Evolutionary conservation across 257 asterid species (phyloP), one percentile per base, ranked within the genome.

Genomic region (Nicotiana undulata): DNA sequence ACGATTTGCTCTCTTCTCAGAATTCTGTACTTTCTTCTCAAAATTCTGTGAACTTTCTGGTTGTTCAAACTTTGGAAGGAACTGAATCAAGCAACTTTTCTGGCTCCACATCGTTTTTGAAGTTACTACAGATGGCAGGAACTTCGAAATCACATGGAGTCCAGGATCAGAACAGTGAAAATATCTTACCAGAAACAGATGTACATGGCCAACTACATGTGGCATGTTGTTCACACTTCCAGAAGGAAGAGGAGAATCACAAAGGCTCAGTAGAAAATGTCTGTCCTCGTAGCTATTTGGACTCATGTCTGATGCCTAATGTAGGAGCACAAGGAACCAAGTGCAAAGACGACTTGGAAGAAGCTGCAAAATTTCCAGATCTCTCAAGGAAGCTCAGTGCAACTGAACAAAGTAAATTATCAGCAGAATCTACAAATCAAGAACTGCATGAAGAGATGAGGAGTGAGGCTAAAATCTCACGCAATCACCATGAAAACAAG

Each of bases 1-100:
- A 90, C 79, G 91, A 90, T 28, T 77, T 91, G 34, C 83, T 90
- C 82, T 92, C 92, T 75, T 93, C 96, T 81, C 94, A 93, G 76
- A 89, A 85, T 81, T 88, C 90, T 31, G 92, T 84, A 74, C 85
- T 83, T 85, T 91, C 92, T 61, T 88, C 97, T 80, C 96, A 91
- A 81, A 86, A 87, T 83, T 90, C 96, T 31, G 74, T 20, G 1
- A 74, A 74, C n/a, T 49, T 26, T 74, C 51, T 88, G 66, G 65
- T 70, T 80, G 87, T 84, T 76, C 94, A 82, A 77, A 81, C 88
- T 37, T 82, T 86, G 9, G 91, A 87, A 83, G 91, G 79, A 81
- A 85, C 81, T 56, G 90, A 90, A 77, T 85, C 63, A 65, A 49
- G 79, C 83, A 80, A 60, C 59, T 77, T 78, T 81, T 56, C 75